Percentiles rank a stretch among this genome's conserved stretches.
phyloP scores from a whole-genome alignment of 83 land plant species.

The Isoetes engelmannii region DNA sequence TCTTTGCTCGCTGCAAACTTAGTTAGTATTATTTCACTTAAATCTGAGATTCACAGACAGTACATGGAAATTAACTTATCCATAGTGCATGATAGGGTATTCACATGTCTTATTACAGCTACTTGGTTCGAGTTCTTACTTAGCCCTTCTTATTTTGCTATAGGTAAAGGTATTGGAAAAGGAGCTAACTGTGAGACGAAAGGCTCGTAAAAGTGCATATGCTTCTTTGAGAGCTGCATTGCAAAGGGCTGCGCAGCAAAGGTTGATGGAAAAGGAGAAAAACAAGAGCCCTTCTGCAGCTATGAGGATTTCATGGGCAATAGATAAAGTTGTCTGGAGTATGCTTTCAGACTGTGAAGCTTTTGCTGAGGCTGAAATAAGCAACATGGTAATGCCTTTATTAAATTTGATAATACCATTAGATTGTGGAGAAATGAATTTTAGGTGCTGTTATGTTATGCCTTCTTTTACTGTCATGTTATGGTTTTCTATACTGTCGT shows the following conservation, averaged over 20 bases:
- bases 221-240: conserved; percentile 57
- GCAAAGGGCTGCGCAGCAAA: conserved; percentile 82
- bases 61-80: too few relatives aligned
- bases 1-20: too few relatives aligned
- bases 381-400: conserved; percentile 59
- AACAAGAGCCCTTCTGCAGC: conserved; percentile 93
- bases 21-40: too few relatives aligned
- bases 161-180: conserved; percentile 57
- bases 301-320: conserved; percentile 91
- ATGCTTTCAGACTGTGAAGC: conserved; percentile 90
- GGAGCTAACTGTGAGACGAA: conserved; percentile 47
- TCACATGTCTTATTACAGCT: too few relatives aligned
- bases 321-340: conserved; percentile 85
- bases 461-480: conserved; percentile 1
- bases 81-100: too few relatives aligned
- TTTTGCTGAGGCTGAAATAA: conserved; percentile 94
- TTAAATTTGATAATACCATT: neutral
- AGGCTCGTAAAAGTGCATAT: conserved; percentile 58
- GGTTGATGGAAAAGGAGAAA: conserved; percentile 88
- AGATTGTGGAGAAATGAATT: neutral
- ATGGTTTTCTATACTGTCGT: neutral
- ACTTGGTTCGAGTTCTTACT: too few relatives aligned
- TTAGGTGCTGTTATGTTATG: neutral
- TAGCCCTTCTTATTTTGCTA: too few relatives aligned
- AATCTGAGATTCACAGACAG: too few relatives aligned